A percentile compares a stretch with the other conserved stretches of the same genome.
phyloP scores from a whole-genome alignment of 1,284 basidiomycete species.

The Ceratobasidium sp. region DNA sequence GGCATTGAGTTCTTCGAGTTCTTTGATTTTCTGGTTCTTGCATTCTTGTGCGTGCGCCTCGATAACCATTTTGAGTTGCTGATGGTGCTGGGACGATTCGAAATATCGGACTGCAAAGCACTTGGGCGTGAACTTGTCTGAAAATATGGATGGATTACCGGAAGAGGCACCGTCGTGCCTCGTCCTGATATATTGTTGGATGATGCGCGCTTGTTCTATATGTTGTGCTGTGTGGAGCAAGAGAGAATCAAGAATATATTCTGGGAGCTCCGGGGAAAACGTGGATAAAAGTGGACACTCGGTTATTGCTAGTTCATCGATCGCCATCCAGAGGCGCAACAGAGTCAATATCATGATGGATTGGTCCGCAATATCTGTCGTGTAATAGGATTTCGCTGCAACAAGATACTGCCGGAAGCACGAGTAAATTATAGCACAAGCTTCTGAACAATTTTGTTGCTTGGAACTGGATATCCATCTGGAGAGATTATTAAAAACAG shows the following conservation, averaged over 20 bases:
- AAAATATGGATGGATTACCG: slow-evolving; percentile 46
- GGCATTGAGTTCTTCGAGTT: neutral
- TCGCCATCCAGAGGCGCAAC: slow-evolving; percentile 41
- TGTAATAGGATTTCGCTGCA: slow-evolving; percentile 2
- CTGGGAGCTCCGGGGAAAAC: slow-evolving; percentile 41
- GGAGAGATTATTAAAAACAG: neutral
- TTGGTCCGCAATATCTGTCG: neutral
- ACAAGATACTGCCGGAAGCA: slow-evolving; percentile 15
- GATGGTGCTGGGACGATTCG: slow-evolving; percentile 43
- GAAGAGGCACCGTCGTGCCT: slow-evolving; percentile 45
- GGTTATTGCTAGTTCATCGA: slow-evolving; percentile 33
- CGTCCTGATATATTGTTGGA: slow-evolving; percentile 49
- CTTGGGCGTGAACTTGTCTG: neutral
- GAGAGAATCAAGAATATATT: slow-evolving; percentile 20
- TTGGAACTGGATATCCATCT: neutral
- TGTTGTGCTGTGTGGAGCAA: slow-evolving; percentile 16
- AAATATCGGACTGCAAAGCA: slow-evolving; percentile 51
- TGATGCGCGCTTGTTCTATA: neutral
- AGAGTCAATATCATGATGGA: slow-evolving; percentile 43
- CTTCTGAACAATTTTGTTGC: neutral
- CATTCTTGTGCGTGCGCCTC: slow-evolving; percentile 46
- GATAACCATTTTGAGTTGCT: slow-evolving; percentile 48
- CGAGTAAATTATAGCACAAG: neutral
- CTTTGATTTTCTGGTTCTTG: slow-evolving; percentile 45
- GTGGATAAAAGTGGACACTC: slow-evolving; percentile 34